Evolutionary conservation across 148 eudicot species (phyloP).

Genomic region (Arbutus unedo): DNA sequence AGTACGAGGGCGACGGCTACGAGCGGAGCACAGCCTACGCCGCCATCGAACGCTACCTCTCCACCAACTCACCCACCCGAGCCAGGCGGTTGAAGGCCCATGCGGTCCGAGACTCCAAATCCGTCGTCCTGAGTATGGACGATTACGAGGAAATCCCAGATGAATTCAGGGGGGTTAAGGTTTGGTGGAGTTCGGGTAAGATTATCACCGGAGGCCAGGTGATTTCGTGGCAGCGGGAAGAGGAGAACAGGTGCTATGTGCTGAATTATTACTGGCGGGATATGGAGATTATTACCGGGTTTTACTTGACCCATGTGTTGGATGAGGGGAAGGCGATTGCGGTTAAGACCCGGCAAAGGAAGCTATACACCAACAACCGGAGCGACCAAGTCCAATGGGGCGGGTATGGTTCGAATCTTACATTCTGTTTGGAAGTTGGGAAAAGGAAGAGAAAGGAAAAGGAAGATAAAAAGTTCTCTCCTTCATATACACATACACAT

Average conservation of each 20-base stretch:
- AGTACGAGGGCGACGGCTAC: slow-evolving; percentile 26
- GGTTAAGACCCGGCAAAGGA: slow-evolving; percentile 28
- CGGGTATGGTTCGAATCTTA: not conserved
- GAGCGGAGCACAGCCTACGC: slow-evolving; percentile 39
- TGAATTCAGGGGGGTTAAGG: slow-evolving; percentile 31
- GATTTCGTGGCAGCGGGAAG: slow-evolving; percentile 15
- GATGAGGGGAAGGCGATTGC: slow-evolving; percentile 37
- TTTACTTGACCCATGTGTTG: slow-evolving; percentile 38
- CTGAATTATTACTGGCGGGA: slow-evolving; percentile 36
- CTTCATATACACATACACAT: no score
- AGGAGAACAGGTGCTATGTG: slow-evolving; percentile 40
- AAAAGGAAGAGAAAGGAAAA: no score
- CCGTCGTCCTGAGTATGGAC: slow-evolving; percentile 36
- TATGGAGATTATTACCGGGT: slow-evolving; percentile 24
- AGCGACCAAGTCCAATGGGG: not conserved
- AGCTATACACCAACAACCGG: slow-evolving; percentile 40
- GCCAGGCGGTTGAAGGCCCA: slow-evolving; percentile 47
- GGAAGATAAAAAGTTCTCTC: no score
- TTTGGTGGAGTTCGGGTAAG: slow-evolving; percentile 44
- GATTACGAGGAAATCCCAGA: slow-evolving; percentile 49
- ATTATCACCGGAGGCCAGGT: not conserved
- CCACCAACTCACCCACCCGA: slow-evolving; percentile 21
- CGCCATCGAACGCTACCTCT: slow-evolving; percentile 38
- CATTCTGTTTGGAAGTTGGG: no score
- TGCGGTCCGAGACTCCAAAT: slow-evolving; percentile 18